A percentile compares a stretch with the other conserved stretches of the same genome.
phyloP scores from a whole-genome alignment of 1,284 basidiomycete species.

The Agaricales sp. region DNA sequence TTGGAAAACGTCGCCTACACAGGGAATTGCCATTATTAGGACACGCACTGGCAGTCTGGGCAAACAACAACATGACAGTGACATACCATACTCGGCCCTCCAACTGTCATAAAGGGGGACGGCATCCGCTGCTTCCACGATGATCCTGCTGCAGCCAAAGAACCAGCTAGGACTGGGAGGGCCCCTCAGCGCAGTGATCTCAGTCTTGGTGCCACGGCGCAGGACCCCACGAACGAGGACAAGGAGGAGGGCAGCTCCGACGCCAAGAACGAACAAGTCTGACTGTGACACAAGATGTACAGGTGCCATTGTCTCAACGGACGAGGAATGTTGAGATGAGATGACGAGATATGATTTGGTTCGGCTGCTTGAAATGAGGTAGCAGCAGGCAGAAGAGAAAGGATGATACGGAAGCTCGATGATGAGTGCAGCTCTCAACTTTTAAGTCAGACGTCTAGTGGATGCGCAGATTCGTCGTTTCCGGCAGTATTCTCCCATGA shows the following conservation, averaged over 20 bases:
- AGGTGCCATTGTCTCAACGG: not conserved
- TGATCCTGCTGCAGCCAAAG: slow-evolving; percentile 5
- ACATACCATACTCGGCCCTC: slow-evolving; percentile 4
- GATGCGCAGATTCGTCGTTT: too few species aligned
- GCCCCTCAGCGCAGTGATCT: slow-evolving; percentile 7
- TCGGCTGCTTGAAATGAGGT: too few species aligned
- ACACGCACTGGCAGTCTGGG: too few species aligned
- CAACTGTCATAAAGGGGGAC: not conserved
- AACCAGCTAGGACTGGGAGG: slow-evolving; percentile 9
- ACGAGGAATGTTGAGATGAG: not conserved
- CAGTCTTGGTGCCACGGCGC: not conserved
- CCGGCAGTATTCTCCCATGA: too few species aligned
- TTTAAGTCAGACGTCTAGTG: too few species aligned
- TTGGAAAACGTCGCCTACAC: slow-evolving; percentile 21
- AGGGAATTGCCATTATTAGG: not conserved
- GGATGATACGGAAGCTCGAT: too few species aligned
- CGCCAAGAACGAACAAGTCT: not conserved
- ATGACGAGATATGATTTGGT: too few species aligned
- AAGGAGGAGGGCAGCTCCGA: not conserved
- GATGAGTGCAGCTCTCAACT: too few species aligned
- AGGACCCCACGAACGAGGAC: not conserved
- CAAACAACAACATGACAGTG: not conserved
- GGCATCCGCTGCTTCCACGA: not conserved
- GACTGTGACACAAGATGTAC: not conserved
- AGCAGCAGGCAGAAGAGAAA: too few species aligned